Conservation (phyloP, 1,284 basidiomycete genomes). For the Schizophyllum commune region DNA sequence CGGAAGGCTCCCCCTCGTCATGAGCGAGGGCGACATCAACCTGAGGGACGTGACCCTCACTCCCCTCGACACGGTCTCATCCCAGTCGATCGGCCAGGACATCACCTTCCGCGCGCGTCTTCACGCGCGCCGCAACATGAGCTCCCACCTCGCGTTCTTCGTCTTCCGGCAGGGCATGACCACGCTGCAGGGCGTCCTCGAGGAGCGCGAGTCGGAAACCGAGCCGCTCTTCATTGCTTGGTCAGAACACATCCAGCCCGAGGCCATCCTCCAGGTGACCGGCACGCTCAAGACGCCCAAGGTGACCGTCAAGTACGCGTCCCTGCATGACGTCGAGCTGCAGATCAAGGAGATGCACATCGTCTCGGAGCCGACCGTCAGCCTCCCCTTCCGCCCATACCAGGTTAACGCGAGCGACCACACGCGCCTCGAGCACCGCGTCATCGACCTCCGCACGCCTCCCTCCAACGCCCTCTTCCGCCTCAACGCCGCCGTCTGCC, state of each 20-base stretch:
- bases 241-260: slow-evolving; percentile 73
- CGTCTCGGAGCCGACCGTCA: neutral
- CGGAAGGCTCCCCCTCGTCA: slow-evolving; percentile 86
- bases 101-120: slow-evolving; percentile 90
- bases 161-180: slow-evolving; percentile 84
- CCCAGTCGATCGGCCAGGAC: slow-evolving; percentile 52
- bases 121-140: slow-evolving; percentile 87
- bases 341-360: slow-evolving; percentile 68
- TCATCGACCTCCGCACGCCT: slow-evolving; percentile 86
- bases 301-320: slow-evolving; percentile 87
- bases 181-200: slow-evolving; percentile 85
- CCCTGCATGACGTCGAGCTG: slow-evolving; percentile 85
- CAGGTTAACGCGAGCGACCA: slow-evolving; percentile 85
- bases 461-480: slow-evolving; percentile 80
- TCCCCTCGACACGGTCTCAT: slow-evolving; percentile 49
- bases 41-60: slow-evolving; percentile 53
- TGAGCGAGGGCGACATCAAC: slow-evolving; percentile 70
- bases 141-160: slow-evolving; percentile 83
- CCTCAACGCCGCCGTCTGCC: slow-evolving; percentile 82
- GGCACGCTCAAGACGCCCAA: slow-evolving; percentile 77
- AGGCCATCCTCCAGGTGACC: slow-evolving; percentile 91
- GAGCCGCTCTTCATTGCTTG: slow-evolving; percentile 99
- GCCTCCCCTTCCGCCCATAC: neutral
- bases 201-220: slow-evolving; percentile 71
- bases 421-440: slow-evolving; percentile 92